Base-by-base conservation (phyloP, 768 basidiomycete genomes). In the Krasilnikovozyma curviuscula region DNA sequence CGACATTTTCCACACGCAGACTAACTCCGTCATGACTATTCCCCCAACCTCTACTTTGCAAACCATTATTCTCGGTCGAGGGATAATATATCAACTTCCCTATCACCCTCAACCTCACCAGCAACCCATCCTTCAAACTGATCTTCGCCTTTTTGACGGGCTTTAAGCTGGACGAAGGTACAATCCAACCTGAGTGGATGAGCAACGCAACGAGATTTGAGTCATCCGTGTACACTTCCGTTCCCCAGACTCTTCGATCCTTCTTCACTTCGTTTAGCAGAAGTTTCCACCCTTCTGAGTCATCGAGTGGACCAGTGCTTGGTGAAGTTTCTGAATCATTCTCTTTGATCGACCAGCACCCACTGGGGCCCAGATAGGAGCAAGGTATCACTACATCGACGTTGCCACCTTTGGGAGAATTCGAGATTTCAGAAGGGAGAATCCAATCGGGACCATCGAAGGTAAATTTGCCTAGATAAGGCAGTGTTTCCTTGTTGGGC, bases 151-250 rank as follows among this genome's bases (percentile, higher is more conserved):
- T 45, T 27, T 34, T 27, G 28, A 13, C 24, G 30, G 14, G 8
- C 25, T 18, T 24, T 10, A 24, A 13, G 14, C 40, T 19, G 14
- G 28, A 44, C 27, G 19, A 51, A 30, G 42, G 57, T 40, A 47
- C 63, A 46, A 70, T 32, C 66, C 66, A 67, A 2, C 68, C 68
- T 4, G 61, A 58, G 52, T 70, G 68, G 3, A 68, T 39, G n/a
- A 66, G 56, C 19, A 67, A 51, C 4, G 58, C 59, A 2, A 66
- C 56, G 2, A 67, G 48, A 50, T 67, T 65, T 5, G 67, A 68
- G 48, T 70, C 68, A 55, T 70, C 68, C 16, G 68, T 69, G 54
- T 68, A 70, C 14, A 68, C 64, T 31, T 68, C 66, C 18, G 66
- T 67, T 5, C 68, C 68, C 67, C 67, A 68, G 8, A 66, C 55